Evolutionary conservation across 2,329 filamentous ascomycete genomes (phyloP), one percentile per base, ranked within the genome.

Genomic region (Tolypocladium endophyticum): DNA sequence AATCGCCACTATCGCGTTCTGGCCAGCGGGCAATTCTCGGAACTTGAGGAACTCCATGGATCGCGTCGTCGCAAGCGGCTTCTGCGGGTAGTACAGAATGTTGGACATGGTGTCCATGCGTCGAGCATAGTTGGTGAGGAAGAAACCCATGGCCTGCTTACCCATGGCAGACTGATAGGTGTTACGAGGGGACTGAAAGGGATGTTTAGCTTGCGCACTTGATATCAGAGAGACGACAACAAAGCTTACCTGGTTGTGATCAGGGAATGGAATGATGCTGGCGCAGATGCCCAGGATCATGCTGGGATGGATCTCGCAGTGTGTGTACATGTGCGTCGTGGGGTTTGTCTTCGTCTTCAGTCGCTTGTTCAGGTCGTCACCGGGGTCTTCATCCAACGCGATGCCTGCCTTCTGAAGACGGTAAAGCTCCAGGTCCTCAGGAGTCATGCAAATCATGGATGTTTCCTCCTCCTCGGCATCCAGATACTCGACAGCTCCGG

Each of bases 91-190:
- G 76, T 99, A 99, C 4, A 99, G 85, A 71, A 99, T 96, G 68
- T 99, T 99, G 68, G 93, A 89, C 94, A 99, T 99, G 5, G 94
- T 99, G 71, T 99, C 94, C 93, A 99, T 97, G 64, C 94, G 92
- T 63, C 93, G 87, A 47, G 90, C 88, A 74, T 96, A 99, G 72
- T 99, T 99, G 16, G 95, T 99, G 60, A 99, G 81, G 79, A 96
- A 97, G 68, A 97, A 92, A 71, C 95, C 94, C 95, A 99, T 99
- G 63, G 94, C 94, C 83, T 99, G 94, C 77, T 99, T 99, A 80
- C 95, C 94, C 94, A 99, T 99, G 72, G 94, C 94, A 69, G 93
- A 97, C 77, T 97, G 93, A 75, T 97, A 99, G 4, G 93, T 97
- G 72, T 99, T 99, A 88, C 94, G 89, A 65, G 94, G 94, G 63